Percentiles rank a stretch among this genome's conserved stretches.
Conservation (phyloP, 495 filamentous ascomycete species). For the Platismatia glauca region DNA sequence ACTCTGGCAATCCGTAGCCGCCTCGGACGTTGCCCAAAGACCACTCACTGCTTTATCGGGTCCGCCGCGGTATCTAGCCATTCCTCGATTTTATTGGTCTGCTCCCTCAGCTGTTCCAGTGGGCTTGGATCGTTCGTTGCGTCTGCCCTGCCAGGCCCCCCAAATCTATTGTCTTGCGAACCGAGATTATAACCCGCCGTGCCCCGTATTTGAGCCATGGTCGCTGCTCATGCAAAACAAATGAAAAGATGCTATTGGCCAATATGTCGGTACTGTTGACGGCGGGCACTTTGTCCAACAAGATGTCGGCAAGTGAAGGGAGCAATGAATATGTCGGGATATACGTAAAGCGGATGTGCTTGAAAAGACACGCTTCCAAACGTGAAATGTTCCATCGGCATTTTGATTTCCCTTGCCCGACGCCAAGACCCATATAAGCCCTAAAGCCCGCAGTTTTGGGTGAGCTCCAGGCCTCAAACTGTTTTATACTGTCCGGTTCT, state of each 20-base stretch:
- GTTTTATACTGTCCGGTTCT: too few relatives aligned
- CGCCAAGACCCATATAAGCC: constrained; percentile 7
- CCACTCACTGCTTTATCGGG: constrained; percentile 88
- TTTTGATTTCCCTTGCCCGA: constrained; percentile 2
- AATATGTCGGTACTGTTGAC: not conserved
- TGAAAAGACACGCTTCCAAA: constrained; percentile 20
- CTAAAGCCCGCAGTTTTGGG: too few relatives aligned
- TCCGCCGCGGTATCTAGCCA: constrained; percentile 80
- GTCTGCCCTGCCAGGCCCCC: constrained; percentile 51
- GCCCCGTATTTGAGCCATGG: constrained; percentile 93
- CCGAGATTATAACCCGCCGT: constrained; percentile 93
- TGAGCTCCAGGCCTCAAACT: too few relatives aligned
- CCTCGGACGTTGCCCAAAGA: constrained; percentile 8
- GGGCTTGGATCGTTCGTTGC: constrained; percentile 70
- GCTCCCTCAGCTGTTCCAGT: constrained; percentile 81
- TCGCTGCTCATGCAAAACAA: constrained; percentile 24
- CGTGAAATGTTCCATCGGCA: constrained; percentile 12
- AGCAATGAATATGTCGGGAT: not conserved
- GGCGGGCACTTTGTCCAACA: not conserved
- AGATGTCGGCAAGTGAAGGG: not conserved
- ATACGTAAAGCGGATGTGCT: not conserved
- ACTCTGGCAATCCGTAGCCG: not conserved
- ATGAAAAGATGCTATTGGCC: not conserved
- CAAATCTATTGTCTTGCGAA: constrained; percentile 59
- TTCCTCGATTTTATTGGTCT: constrained; percentile 98